Evolutionary conservation across 176 grass and related monocot genomes (phyloP).

Genomic region (Carex pumila): DNA sequence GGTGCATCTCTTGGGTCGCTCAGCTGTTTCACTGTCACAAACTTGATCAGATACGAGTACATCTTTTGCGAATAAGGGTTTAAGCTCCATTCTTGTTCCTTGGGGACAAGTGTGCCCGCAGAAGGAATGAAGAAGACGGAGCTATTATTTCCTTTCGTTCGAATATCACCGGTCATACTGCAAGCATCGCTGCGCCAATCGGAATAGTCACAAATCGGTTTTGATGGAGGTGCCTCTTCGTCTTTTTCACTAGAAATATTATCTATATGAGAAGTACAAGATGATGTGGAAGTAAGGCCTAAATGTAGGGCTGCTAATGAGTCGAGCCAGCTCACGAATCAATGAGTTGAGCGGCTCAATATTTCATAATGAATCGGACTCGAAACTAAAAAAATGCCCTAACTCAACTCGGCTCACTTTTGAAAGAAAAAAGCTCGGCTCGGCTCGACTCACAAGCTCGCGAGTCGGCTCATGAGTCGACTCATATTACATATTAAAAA

Average conservation of each 20-base stretch:
- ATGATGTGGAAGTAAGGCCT: neutral
- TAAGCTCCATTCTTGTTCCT: slow-evolving; percentile 44
- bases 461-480: too few species aligned
- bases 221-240: slow-evolving; percentile 12
- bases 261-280: neutral
- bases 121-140: slow-evolving; percentile 30
- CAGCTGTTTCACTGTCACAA: slow-evolving; percentile 34
- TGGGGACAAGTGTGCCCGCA: neutral
- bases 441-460: too few species aligned
- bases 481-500: too few species aligned
- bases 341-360: too few species aligned
- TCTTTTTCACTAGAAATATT: neutral
- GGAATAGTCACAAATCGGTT: slow-evolving; percentile 44
- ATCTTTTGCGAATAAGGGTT: slow-evolving; percentile 48
- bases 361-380: too few species aligned
- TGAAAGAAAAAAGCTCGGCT: too few species aligned
- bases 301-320: too few species aligned
- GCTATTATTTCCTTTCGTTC: slow-evolving; percentile 25
- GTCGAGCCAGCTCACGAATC: too few species aligned
- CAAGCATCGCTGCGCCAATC: slow-evolving; percentile 42
- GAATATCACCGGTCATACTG: slow-evolving; percentile 40
- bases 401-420: too few species aligned
- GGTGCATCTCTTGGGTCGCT: slow-evolving; percentile 24
- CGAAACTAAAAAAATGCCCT: too few species aligned
- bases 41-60: slow-evolving; percentile 21